Conservation (phyloP, 78 protist species). For the Polysphondylium violaceum region DNA sequence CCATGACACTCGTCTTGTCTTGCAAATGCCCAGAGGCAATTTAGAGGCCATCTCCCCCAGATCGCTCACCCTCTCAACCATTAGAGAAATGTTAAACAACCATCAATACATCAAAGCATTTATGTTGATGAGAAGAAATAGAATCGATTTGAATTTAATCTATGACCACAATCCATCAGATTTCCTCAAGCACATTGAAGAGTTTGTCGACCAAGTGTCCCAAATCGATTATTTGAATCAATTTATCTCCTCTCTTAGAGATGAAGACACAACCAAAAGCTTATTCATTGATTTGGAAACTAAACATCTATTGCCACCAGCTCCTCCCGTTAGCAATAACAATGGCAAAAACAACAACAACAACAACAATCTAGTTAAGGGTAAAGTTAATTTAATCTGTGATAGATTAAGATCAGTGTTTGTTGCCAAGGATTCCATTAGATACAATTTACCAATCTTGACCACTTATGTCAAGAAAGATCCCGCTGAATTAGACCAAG, state of each 20-base stretch:
- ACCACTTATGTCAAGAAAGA: slow-evolving; percentile 80
- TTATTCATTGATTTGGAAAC: slow-evolving; percentile 58
- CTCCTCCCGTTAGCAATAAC: not conserved
- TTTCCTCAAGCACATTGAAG: slow-evolving; percentile 66
- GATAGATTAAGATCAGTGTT: slow-evolving; percentile 40
- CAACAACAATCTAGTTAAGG: not conserved
- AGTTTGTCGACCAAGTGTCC: slow-evolving; percentile 62
- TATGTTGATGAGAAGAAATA: slow-evolving; percentile 68
- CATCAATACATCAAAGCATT: slow-evolving; percentile 46
- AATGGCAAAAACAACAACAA: slow-evolving; percentile 5
- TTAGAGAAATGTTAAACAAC: slow-evolving; percentile 7
- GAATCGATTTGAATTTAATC: slow-evolving; percentile 87
- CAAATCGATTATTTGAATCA: slow-evolving; percentile 69
- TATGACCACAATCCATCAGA: slow-evolving; percentile 83
- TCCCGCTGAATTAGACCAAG: slow-evolving; percentile 82
- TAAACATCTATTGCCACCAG: slow-evolving; percentile 7
- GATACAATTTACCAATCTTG: slow-evolving; percentile 45
- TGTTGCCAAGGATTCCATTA: slow-evolving; percentile 2
- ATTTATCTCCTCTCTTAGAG: slow-evolving; percentile 70
- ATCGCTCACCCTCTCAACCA: slow-evolving; percentile 62
- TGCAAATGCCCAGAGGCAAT: slow-evolving; percentile 91
- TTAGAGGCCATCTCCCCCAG: slow-evolving; percentile 88
- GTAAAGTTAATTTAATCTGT: slow-evolving; percentile 72
- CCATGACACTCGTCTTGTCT: slow-evolving; percentile 65
- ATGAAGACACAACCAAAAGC: slow-evolving; percentile 73